Percentiles rank a stretch among this genome's conserved stretches.
These are phyloP conservation scores for Phytopythium aichiense DNA, from an alignment of 352 stramenopile genomes.

Conservation along the genomic window DNA sequence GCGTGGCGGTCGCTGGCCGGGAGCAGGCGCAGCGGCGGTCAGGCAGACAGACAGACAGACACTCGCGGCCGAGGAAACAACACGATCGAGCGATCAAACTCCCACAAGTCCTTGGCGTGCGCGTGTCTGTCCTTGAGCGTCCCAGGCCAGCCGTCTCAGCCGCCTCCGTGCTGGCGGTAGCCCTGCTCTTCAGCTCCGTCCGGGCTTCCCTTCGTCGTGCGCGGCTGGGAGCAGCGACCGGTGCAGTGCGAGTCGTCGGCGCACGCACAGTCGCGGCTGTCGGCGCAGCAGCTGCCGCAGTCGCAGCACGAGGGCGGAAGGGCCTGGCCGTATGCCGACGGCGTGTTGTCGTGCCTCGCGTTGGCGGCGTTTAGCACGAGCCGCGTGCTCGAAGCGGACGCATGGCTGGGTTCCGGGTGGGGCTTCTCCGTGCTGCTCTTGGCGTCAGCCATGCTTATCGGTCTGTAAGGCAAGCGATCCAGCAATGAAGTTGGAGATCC, in stretches of 20 bases:
- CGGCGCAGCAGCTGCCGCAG: constrained; percentile 5
- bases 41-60: constrained; percentile 1
- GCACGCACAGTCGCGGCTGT: constrained; percentile 24
- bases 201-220: constrained; percentile 10
- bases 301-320: constrained; percentile 3
- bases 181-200: constrained; percentile 27
- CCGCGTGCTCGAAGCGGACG: neutral
- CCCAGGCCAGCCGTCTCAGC: neutral
- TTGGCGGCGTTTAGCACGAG: neutral
- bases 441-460: neutral
- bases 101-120: neutral
- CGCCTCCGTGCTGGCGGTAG: constrained; percentile 28
- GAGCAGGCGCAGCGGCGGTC: neutral
- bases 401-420: too few relatives aligned
- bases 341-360: constrained; percentile 5
- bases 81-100: constrained; percentile 5
- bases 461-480: neutral
- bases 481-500: neutral
- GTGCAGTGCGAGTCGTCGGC: constrained; percentile 17
- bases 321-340: constrained; percentile 3
- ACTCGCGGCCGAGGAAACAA: neutral
- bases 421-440: neutral
- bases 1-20: neutral
- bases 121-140: neutral
- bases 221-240: neutral